Conservation (phyloP, 2,329 filamentous ascomycete genomes). For the Paramyrothecium sp. region DNA sequence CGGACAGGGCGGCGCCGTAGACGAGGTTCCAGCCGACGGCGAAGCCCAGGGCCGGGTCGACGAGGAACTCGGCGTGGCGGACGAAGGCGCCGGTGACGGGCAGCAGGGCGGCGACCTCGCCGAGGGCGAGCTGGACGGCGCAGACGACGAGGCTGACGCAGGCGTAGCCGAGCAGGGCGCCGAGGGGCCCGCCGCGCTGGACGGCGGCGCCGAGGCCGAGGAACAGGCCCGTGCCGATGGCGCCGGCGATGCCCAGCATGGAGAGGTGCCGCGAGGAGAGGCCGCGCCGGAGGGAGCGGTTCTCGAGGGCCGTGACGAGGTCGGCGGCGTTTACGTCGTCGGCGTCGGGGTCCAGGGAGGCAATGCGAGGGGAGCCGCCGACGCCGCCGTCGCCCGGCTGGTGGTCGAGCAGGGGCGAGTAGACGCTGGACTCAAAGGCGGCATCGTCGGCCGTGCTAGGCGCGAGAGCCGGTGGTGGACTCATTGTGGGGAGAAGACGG, state of each 20-base stretch:
- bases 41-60: slow-evolving; percentile 54
- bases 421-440: neutral
- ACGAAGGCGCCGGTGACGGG: slow-evolving; percentile 63
- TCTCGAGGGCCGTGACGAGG: neutral
- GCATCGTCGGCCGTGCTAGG: neutral
- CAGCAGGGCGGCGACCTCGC: slow-evolving; percentile 58
- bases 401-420: neutral
- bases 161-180: slow-evolving; percentile 44
- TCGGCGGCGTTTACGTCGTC: neutral
- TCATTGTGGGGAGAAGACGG: too few relatives aligned
- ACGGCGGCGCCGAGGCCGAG: slow-evolving; percentile 64
- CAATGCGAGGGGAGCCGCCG: neutral
- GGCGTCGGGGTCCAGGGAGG: neutral
- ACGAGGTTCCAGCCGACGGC: slow-evolving; percentile 54
- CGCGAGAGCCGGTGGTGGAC: too few relatives aligned
- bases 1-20: slow-evolving; percentile 45
- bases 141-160: slow-evolving; percentile 53
- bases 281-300: slow-evolving; percentile 2
- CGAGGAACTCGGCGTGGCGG: slow-evolving; percentile 59
- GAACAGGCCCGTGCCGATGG: slow-evolving; percentile 63
- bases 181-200: slow-evolving; percentile 57
- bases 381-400: neutral
- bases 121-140: slow-evolving; percentile 53
- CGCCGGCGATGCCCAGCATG: slow-evolving; percentile 49
- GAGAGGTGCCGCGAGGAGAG: slow-evolving; percentile 41